Conservation (phyloP, 345 rosid species). For the Murraya paniculata region DNA sequence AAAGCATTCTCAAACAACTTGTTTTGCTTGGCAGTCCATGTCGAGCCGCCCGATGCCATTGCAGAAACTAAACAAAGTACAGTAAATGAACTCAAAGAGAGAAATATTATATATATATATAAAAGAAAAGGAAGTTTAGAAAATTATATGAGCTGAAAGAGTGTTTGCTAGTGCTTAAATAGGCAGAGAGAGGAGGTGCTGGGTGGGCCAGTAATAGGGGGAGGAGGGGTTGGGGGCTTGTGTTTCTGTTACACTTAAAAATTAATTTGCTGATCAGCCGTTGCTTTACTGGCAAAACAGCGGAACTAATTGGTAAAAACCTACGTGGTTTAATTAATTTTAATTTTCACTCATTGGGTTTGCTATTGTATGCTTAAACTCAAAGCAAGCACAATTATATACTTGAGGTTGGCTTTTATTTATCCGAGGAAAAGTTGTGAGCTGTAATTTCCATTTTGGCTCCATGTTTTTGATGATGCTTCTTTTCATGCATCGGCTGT, state of each 20-base stretch:
- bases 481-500: slow-evolving; percentile 16
- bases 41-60: slow-evolving; percentile 35
- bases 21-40: slow-evolving; percentile 52
- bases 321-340: slow-evolving; percentile 10
- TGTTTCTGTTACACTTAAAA: neutral
- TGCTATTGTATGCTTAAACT: slow-evolving; percentile 16
- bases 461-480: neutral
- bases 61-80: neutral
- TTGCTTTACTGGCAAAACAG: slow-evolving; percentile 23
- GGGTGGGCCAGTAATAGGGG: neutral
- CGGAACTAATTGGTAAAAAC: slow-evolving; percentile 2
- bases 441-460: neutral
- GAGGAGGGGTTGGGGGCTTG: neutral
- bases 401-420: slow-evolving; percentile 8
- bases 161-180: slow-evolving; percentile 27
- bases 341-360: slow-evolving; percentile 2
- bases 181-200: neutral
- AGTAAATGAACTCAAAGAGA: neutral
- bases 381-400: slow-evolving; percentile 2
- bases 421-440: neutral
- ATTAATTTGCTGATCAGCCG: neutral
- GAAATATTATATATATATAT: too few relatives aligned
- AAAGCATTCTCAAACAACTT: slow-evolving; percentile 54
- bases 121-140: neutral
- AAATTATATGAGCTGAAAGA: slow-evolving; percentile 12